Evolutionary conservation across 495 filamentous ascomycete species (phyloP), one percentile per base, ranked within the genome.

Genomic region (Astrothelium subdiscretum): DNA sequence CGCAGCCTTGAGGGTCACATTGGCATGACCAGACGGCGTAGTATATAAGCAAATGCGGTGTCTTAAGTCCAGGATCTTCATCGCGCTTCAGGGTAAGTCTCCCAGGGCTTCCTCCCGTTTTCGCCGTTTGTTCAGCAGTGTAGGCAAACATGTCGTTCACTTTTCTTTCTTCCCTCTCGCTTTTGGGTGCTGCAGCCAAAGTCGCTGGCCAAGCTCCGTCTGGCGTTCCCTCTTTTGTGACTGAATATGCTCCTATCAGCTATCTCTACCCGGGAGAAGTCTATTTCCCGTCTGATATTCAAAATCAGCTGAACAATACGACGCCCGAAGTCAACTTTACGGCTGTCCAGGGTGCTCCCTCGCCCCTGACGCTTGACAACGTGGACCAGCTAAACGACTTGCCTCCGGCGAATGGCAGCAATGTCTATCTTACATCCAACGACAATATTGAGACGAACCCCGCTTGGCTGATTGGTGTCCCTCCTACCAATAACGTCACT

Each of bases 231-330:
- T 38, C 18, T 2, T 63, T 35, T 42, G 62, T 58, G 1, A 35
- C 58, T 15, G 26, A 57, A 12, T 63, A 63, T 32, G 62, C 62
- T 12, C 62, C 62, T 6, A 44, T 63, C 18, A 40, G 29, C 27
- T 63, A 63, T 43, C 78, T 87, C n/a, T 75, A 85, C 62, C 79
- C 78, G 42, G 67, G 75, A 62, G 85, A 88, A 27, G 63, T 69
- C 40, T 87, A 85, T 67, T 73, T 75, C 31, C 85, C 85, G 2
- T 80, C 82, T 32, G 84, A 86, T 66, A 77, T 87, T 61, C 72
- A 69, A 35, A 68, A 75, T 18, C 83, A 86, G 59, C 68, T 88
- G 18, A 66, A 70, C 42, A 73, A 87, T 68, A 83, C 79, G 12
- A 76, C 65, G 22, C 83, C 85, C 0, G 62, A 80, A 59, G 71